Percentiles rank a stretch among this genome's conserved stretches.
phyloP scores from a whole-genome alignment of 805 yeast species.

The Scheffersomyces amazonensis region DNA sequence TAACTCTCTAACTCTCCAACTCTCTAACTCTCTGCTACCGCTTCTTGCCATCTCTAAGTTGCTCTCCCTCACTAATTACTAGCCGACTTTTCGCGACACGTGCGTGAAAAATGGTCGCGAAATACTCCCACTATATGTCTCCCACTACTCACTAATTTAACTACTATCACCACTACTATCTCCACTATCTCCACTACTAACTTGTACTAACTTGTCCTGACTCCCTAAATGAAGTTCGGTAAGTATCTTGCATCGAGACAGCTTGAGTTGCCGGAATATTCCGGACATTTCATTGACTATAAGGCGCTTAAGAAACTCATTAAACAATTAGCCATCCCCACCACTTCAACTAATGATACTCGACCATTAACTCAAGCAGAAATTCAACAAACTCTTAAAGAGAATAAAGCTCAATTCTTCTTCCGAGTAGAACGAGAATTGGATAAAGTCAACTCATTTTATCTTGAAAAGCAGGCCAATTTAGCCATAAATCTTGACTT shows the following conservation, averaged over 20 bases:
- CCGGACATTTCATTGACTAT: constrained; percentile 91
- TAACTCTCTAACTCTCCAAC: too few species aligned
- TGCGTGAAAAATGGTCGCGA: too few species aligned
- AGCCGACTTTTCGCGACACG: too few species aligned
- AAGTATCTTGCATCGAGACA: constrained; percentile 93
- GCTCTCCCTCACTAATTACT: too few species aligned
- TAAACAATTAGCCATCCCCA: constrained; percentile 64
- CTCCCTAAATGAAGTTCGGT: constrained; percentile 93
- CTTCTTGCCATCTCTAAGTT: too few species aligned
- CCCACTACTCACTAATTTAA: too few species aligned
- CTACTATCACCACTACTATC: too few species aligned
- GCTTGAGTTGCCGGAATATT: constrained; percentile 91
- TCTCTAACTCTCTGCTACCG: too few species aligned
- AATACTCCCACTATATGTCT: too few species aligned
- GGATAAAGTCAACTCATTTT: constrained; percentile 92
- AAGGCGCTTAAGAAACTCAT: constrained; percentile 90
- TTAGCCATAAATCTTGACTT: constrained; percentile 76
- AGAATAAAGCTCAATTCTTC: constrained; percentile 85
- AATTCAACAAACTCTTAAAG: constrained; percentile 58
- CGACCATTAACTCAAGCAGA: constrained; percentile 21
- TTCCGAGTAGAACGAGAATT: constrained; percentile 91
- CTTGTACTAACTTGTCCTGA: too few species aligned
- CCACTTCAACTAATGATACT: constrained; percentile 13
- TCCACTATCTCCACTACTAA: too few species aligned
- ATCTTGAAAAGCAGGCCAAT: constrained; percentile 87